Percentiles rank a stretch among this genome's conserved stretches.
phyloP scores from a whole-genome alignment of 1,284 basidiomycete species.

The Apiotrichum gamsii region DNA sequence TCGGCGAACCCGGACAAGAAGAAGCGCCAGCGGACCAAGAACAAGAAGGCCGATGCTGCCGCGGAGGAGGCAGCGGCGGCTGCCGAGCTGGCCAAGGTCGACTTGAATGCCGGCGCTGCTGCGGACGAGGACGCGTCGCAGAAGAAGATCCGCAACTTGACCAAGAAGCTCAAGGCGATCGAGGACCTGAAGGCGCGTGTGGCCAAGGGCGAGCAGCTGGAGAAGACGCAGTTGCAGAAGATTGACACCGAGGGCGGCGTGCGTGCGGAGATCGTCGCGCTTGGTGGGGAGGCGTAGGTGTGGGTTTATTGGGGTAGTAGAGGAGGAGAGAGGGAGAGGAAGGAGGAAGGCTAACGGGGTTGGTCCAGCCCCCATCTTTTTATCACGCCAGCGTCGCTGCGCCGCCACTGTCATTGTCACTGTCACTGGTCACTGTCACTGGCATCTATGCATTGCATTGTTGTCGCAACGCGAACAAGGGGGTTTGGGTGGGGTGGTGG shows the following conservation, averaged over 20 bases:
- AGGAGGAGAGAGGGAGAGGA: not conserved
- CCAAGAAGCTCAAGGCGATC: conserved; percentile 91
- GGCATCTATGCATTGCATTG: conserved; percentile 23
- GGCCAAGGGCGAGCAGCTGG: conserved; percentile 77
- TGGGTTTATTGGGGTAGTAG: not conserved
- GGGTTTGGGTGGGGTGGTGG: no score
- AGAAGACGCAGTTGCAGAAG: conserved; percentile 91
- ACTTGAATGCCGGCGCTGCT: no score
- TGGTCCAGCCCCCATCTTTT: no score
- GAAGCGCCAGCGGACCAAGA: conserved; percentile 55
- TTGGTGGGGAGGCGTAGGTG: conserved; percentile 41
- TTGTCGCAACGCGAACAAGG: conserved; percentile 5
- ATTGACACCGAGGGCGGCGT: conserved; percentile 83
- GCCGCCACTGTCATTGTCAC: no score
- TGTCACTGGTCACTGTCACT: no score
- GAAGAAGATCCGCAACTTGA: conserved; percentile 89
- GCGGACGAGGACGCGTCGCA: conserved; percentile 66
- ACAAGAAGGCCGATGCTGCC: conserved; percentile 50
- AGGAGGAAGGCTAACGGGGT: no score
- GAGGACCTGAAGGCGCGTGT: conserved; percentile 89
- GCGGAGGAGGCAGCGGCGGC: conserved; percentile 17
- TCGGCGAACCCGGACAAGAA: conserved; percentile 50
- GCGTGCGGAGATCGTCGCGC: conserved; percentile 62
- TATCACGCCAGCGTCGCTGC: no score
- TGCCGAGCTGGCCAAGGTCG: conserved; percentile 28